phyloP scores from a whole-genome alignment of 2,329 filamentous ascomycete genomes.

The Volutella citrinella region DNA sequence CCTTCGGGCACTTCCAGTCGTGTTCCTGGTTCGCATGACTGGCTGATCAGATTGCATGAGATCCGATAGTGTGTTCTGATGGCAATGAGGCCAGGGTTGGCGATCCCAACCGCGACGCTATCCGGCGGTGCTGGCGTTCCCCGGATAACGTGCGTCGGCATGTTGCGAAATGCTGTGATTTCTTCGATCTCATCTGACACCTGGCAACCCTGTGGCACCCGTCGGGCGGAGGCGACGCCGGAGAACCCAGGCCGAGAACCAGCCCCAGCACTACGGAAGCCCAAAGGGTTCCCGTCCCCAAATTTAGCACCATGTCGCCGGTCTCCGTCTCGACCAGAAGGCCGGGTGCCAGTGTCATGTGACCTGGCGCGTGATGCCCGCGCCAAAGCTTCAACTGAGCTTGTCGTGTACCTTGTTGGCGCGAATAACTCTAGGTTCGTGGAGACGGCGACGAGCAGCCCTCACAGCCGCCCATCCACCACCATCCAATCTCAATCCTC shows the following conservation, averaged over 20 bases:
- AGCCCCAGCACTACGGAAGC: too few relatives aligned
- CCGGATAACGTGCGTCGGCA: slow-evolving; percentile 1
- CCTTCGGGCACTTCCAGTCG: slow-evolving; percentile 2
- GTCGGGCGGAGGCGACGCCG: too few relatives aligned
- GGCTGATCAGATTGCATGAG: slow-evolving; percentile 16
- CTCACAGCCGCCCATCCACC: slow-evolving; percentile 16
- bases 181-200: too few relatives aligned
- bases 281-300: too few relatives aligned
- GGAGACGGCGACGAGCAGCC: slow-evolving; percentile 15
- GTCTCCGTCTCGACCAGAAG: too few relatives aligned
- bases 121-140: background rate
- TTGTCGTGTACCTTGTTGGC: slow-evolving; percentile 14
- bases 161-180: too few relatives aligned
- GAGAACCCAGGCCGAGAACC: too few relatives aligned
- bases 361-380: too few relatives aligned
- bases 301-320: too few relatives aligned
- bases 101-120: background rate
- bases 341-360: too few relatives aligned
- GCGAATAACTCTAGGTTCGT: slow-evolving; percentile 8
- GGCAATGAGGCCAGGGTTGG: background rate
- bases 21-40: slow-evolving; percentile 7
- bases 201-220: too few relatives aligned
- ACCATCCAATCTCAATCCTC: slow-evolving; percentile 9
- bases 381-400: too few relatives aligned
- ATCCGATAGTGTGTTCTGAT: slow-evolving; percentile 10